These are phyloP conservation scores for Takashimella koratensis DNA, from an alignment of 1,284 basidiomycete genomes.

Conservation along the genomic window DNA sequence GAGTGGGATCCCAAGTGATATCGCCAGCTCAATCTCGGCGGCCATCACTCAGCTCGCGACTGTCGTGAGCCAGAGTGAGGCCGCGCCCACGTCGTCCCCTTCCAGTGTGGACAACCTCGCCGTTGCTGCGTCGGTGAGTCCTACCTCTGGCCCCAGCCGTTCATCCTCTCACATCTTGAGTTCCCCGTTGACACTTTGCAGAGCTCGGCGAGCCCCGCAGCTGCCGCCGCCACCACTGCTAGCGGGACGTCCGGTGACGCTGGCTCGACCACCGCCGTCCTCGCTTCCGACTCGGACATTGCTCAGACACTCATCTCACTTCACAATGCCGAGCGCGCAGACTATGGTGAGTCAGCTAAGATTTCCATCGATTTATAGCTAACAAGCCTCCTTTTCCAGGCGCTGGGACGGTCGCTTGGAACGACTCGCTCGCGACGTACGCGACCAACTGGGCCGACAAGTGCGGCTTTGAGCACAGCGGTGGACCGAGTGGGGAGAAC, in stretches of 20 bases:
- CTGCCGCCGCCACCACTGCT: not conserved
- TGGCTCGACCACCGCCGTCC: not conserved
- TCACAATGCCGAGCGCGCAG: not conserved
- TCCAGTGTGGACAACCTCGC: too few species aligned
- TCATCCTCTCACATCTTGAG: too few species aligned
- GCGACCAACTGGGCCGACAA: slow-evolving; percentile 4
- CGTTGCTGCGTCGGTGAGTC: too few species aligned
- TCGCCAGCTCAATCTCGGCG: too few species aligned
- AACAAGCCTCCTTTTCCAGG: too few species aligned
- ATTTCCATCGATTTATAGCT: not conserved
- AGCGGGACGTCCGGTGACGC: not conserved
- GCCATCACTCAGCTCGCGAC: too few species aligned
- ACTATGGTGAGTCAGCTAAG: not conserved
- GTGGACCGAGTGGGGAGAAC: slow-evolving; percentile 4
- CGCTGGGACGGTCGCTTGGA: slow-evolving; percentile 2
- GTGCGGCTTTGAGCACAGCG: slow-evolving; percentile 6
- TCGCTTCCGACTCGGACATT: not conserved
- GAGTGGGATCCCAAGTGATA: too few species aligned
- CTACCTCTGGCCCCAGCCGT: too few species aligned
- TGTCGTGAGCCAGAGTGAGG: too few species aligned
- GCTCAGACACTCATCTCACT: not conserved
- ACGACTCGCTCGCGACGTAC: slow-evolving; percentile 6
- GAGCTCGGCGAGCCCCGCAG: not conserved
- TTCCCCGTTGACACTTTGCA: too few species aligned
- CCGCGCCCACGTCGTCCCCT: too few species aligned